Base-by-base conservation (phyloP, 2,329 filamentous ascomycete species). In the Epichloe aotearoae region DNA sequence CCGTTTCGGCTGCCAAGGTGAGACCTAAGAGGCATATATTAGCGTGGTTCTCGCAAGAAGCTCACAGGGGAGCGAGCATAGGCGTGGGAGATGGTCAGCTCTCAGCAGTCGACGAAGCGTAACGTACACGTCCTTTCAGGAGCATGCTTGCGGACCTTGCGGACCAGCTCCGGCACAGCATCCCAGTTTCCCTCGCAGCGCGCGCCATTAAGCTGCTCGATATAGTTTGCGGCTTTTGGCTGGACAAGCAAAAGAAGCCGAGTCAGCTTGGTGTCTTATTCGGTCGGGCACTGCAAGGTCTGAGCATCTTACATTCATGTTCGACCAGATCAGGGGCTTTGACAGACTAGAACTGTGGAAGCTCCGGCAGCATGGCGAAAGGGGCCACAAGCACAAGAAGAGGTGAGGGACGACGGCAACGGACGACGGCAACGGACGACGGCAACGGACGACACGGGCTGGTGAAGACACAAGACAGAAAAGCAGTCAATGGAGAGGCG, bases 101-200 rank as follows among this genome's bases (percentile, higher is more conserved):
- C 3, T 30, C 17, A 20, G 43, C 15, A 46, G 49, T 42, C 49
- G n/a, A 19, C 23, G 20, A 33, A 19, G 17, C 14, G 39, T 33
- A 37, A 63, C 80, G 60, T 83, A 96, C 91, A 95, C 69, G 80
- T 79, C 66, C 87, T 80, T 54, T 86, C 80, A 40, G 89, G 84
- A 59, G 89, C 87, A 76, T 98, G 91, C 69, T 98, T 97, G 62
- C 85, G 86, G 62, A 97, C 79, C 70, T 98, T 98, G 65, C 91
- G 82, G 61, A 93, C 83, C 56, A 95, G 77, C 70, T 97, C 91
- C 26, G 88, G 87, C 33, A 97, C 78, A 33, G 86, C 81, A 58
- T 82, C 75, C 93, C 93, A 98, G 66, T 83, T 83, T 49, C 86
- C 89, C 61, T 91, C 83, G 68, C 88, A 95, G 62, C 93, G 85